Evolutionary conservation across 2,329 filamentous ascomycete species (phyloP), one percentile per base, ranked within the genome.

Genomic region (Talaromyces sp.): DNA sequence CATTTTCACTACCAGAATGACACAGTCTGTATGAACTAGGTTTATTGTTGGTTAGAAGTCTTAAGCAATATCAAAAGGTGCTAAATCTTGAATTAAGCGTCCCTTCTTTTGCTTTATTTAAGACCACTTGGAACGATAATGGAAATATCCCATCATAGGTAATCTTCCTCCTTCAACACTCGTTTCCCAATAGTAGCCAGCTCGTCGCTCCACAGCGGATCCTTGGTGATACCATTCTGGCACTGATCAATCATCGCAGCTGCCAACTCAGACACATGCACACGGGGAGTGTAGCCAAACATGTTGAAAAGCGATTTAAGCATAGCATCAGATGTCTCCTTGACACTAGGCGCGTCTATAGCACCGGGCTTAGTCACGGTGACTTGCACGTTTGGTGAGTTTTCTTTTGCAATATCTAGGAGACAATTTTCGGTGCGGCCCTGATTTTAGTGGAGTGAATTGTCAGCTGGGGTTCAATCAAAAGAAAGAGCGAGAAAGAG

Each of bases 271-370:
- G 61, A 65, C 1, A 80, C 62, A 5, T 67, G 64, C 1, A 82
- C 70, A 1, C 64, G 71, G 0, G 77, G 74, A 9, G 81, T 23
- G 7, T 72, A 69, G 18, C 71, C 64, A 3, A 71, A 33, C 9
- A 59, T 52, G 69, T 91, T 85, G 72, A 88, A 92, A 16, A 93
- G 76, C 78, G 92, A 92, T 69, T 91, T 90, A 62, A 93, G 81
- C 9, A 93, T 79, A 54, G 83, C 82, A 66, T 96, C 92, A 1
- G 88, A 91, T 72, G 96, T 92, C 71, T 96, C 92, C 71, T 91
- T 91, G 78, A 96, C 96, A 70, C 53, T 51, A 5, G 60, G 62
- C n/a, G 56, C 56, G 50, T 56, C 23, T 18, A 64, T 60, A 31
- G 59, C 56, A 7, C 62, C 62, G 5, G 60, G 62, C 47, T 59